Evolutionary conservation across 2,329 filamentous ascomycete species (phyloP).

Genomic region (Gaeumannomyces sp.): DNA sequence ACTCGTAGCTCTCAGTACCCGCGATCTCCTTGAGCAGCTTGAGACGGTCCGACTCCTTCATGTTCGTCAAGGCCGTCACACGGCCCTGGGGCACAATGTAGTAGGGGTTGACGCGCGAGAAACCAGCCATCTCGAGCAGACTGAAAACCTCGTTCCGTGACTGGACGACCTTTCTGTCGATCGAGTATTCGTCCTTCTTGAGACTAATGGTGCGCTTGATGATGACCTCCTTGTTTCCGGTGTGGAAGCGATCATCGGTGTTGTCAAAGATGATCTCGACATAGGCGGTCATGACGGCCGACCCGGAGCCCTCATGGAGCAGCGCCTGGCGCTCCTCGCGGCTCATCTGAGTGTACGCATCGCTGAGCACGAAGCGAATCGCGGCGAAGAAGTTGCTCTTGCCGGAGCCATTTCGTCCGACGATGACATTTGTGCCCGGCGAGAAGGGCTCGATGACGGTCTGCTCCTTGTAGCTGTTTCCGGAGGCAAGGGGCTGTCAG

Average conservation of each 20-base stretch:
- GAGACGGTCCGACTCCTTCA: constrained; percentile 86
- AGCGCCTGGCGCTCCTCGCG: constrained; percentile 93
- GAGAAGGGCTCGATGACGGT: constrained; percentile 98
- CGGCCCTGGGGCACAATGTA: constrained; percentile 98
- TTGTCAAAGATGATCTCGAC: constrained; percentile 99
- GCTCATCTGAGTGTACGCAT: constrained; percentile 93
- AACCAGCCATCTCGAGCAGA: constrained; percentile 89
- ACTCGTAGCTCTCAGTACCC: constrained; percentile 94
- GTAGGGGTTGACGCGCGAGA: constrained; percentile 95
- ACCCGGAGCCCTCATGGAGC: constrained; percentile 96
- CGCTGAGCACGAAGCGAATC: constrained; percentile 95
- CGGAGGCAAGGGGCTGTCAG: constrained; percentile 16
- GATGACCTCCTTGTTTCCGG: constrained; percentile 82
- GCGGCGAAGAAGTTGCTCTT: constrained; percentile 99
- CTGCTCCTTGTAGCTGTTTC: constrained; percentile 90
- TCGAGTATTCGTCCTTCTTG: constrained; percentile 97
- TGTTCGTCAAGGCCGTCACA: constrained; percentile 93
- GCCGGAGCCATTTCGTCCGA: constrained; percentile 96
- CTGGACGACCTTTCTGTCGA: constrained; percentile 85
- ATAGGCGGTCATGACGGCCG: constrained; percentile 98
- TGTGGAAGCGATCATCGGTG: constrained; percentile 89
- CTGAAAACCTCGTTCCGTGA: constrained; percentile 94
- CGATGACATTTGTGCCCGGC: constrained; percentile 94
- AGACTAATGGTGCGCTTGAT: constrained; percentile 90
- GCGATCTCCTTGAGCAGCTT: constrained; percentile 96